phyloP scores from a whole-genome alignment of 116 monocot species.

The Iris pallida region DNA sequence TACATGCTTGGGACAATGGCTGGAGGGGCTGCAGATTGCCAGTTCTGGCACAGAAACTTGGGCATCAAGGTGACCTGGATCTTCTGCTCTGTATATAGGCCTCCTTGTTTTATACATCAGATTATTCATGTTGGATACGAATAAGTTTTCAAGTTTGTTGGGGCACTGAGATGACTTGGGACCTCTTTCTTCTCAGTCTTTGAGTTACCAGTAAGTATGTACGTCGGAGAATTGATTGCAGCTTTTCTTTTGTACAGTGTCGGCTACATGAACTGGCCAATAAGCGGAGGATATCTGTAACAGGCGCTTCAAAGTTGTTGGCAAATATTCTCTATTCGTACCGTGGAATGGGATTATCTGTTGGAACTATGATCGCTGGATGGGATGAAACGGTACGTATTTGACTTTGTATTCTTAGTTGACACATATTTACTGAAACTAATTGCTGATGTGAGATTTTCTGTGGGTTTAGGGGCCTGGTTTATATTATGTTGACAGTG shows the following conservation, averaged over 20 bases:
- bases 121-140: no score
- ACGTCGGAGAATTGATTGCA: no score
- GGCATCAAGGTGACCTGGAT: slow-evolving; percentile 18
- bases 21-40: slow-evolving; percentile 50
- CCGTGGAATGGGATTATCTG: slow-evolving; percentile 83
- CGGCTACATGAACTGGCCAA: slow-evolving; percentile 80
- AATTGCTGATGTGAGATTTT: not conserved
- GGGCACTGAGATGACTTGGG: no score
- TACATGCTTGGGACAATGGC: slow-evolving; percentile 55
- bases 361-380: slow-evolving; percentile 96
- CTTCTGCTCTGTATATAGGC: no score
- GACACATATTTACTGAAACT: not conserved
- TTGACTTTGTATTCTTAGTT: not conserved
- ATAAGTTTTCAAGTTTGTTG: no score
- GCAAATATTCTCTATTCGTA: slow-evolving; percentile 89
- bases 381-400: slow-evolving; percentile 80
- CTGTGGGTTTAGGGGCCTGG: slow-evolving; percentile 52
- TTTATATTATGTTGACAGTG: slow-evolving; percentile 89
- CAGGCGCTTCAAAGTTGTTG: slow-evolving; percentile 80
- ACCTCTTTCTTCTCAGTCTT: no score
- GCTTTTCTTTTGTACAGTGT: slow-evolving; percentile 22
- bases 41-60: slow-evolving; percentile 44
- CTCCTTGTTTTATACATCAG: no score
- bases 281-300: slow-evolving; percentile 81
- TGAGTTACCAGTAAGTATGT: no score